These are phyloP conservation scores for Gossypium raimondii DNA, from an alignment of 345 rosid species.

Conservation along the genomic window DNA sequence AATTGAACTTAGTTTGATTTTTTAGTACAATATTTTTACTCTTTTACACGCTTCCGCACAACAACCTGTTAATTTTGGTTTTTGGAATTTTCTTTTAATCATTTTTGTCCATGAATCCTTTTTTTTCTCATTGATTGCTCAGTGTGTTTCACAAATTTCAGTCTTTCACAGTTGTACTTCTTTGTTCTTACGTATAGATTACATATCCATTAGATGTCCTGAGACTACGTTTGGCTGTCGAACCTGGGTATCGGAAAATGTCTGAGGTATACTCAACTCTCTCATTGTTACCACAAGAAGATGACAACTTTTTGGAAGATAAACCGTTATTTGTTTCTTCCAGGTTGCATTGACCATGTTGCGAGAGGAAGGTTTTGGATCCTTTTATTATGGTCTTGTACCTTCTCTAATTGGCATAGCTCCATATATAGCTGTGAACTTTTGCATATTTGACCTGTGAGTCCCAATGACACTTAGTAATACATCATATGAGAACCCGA, in stretches of 20 bases:
- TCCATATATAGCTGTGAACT: conserved; percentile 95
- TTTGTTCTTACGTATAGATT: conserved; percentile 40
- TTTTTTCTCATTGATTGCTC: neutral
- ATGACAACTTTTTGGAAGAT: conserved; percentile 4
- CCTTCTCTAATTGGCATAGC: conserved; percentile 94
- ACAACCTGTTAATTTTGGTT: neutral
- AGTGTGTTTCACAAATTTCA: neutral
- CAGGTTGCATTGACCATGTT: conserved; percentile 90
- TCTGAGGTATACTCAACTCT: conserved; percentile 53
- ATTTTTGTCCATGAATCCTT: neutral
- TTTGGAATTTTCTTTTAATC: neutral
- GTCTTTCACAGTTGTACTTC: neutral
- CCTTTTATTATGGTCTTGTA: conserved; percentile 93
- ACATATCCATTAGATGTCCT: conserved; percentile 96
- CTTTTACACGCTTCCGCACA: too few relatives aligned
- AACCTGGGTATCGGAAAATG: conserved; percentile 79
- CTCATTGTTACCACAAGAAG: conserved; percentile 11
- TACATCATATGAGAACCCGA: conserved; percentile 5
- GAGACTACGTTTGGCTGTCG: conserved; percentile 87
- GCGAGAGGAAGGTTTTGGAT: conserved; percentile 83
- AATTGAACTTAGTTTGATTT: too few relatives aligned
- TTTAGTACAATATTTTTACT: too few relatives aligned
- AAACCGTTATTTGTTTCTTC: conserved; percentile 16
- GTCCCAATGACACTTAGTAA: conserved; percentile 21
- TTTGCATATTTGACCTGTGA: conserved; percentile 91